These are phyloP conservation scores for Morella rubra DNA, from an alignment of 306 rosid species.

Conservation along the genomic window DNA sequence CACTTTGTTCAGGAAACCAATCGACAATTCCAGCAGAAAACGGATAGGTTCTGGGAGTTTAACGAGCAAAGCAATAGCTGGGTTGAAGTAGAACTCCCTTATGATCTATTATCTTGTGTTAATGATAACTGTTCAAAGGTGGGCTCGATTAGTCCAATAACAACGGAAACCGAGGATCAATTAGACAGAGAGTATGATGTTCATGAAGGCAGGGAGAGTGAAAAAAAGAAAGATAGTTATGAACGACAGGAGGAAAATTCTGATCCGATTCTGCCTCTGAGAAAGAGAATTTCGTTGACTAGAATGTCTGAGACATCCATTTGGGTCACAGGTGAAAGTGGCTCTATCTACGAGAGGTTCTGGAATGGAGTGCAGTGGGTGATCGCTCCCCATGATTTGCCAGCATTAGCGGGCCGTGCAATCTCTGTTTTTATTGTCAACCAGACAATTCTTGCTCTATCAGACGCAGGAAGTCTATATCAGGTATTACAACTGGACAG, in stretches of 20 bases:
- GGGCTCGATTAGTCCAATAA: conserved; percentile 30
- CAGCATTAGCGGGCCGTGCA: conserved; percentile 57
- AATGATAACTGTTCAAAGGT: conserved; percentile 44
- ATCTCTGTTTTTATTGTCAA: conserved; percentile 60
- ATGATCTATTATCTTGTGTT: conserved; percentile 61
- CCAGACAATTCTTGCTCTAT: conserved; percentile 71
- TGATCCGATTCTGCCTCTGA: conserved; percentile 47
- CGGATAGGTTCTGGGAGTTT: conserved; percentile 80
- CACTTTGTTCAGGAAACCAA: conserved; percentile 42
- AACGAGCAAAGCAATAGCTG: conserved; percentile 63
- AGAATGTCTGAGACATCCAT: conserved; percentile 71
- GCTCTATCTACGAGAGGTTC: conserved; percentile 87
- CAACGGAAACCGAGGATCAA: conserved; percentile 16
- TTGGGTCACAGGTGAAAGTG: conserved; percentile 90
- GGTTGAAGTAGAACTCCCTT: conserved; percentile 79
- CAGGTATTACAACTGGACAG: conserved; percentile 48
- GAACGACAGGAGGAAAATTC: conserved; percentile 22
- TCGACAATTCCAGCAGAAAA: conserved; percentile 63
- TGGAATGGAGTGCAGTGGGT: conserved; percentile 99
- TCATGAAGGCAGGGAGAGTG: conserved; percentile 28
- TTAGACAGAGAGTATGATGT: conserved; percentile 30
- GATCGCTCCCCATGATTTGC: conserved; percentile 83
- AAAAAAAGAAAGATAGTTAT: conserved; percentile 18
- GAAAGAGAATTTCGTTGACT: conserved; percentile 78
- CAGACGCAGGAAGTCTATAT: conserved; percentile 72